Evolutionary conservation across 2,329 filamentous ascomycete genomes (phyloP), one percentile per base, ranked within the genome.

Genomic region (Moelleriella libera): DNA sequence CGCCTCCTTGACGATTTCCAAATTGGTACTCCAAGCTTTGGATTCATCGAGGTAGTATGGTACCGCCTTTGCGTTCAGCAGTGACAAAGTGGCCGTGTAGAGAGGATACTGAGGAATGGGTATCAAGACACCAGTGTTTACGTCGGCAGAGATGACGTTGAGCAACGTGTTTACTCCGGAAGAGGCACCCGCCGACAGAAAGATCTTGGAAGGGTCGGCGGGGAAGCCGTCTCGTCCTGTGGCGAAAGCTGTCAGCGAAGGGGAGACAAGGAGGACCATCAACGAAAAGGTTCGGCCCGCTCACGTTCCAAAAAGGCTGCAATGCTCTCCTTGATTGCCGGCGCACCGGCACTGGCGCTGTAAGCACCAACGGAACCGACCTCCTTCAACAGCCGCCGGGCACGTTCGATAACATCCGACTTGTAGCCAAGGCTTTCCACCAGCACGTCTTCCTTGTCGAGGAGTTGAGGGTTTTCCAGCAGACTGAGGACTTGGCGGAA

Each of bases 41-140:
- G 79, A 69, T 70, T 98, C 92, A 56, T 97, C 85, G 45, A 98
- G 80, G 68, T 88, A 85, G 72, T 98, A 98, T 39, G 92, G 90
- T 30, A 98, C 92, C 60, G 83, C 86, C 49, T 77, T 80, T 47
- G 90, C 87, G 65, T 96, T 78, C 51, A 97, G 76, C 44, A 98
- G 70, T 46, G 88, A 74, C 52, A 98, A 78, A 1, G 89, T 92
- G 30, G 92, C 92, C 7, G 90, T 97, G 71, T 98, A 98, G 45
- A 98, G 82, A 29, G 92, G 92, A 66, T 98, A 98, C 68, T 98
- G 92, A 6, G 92, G 92, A 57, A 98, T 97, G 29, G 90, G 92
- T 21, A 97, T 83, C 52, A 98, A 80, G 48, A 98, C 78, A 51
- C 92, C 92, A 5, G 84, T 84, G 50, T 84, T 74, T 45, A 82